These are phyloP conservation scores for Blepharisma stoltei DNA, from an alignment of 73 alveolate genomes.

Conservation along the genomic window DNA sequence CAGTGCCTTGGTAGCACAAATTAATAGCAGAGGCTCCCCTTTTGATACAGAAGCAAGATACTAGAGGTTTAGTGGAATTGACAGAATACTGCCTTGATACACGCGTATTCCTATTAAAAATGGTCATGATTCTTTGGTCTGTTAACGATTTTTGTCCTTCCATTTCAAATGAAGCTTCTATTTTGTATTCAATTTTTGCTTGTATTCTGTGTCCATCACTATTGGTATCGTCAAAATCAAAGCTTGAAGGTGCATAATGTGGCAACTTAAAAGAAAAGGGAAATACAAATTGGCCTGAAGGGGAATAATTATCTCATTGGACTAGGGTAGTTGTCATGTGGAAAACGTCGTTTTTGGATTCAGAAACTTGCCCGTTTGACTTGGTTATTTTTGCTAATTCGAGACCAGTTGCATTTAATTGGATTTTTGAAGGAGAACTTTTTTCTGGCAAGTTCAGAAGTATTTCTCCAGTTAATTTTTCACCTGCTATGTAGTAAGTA, in stretches of 20 bases:
- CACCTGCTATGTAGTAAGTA: constrained; percentile 9
- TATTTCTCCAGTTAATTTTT: constrained; percentile 8
- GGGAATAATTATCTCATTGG: too few species aligned
- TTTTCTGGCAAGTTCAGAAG: neutral
- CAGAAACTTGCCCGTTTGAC: too few species aligned
- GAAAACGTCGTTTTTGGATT: too few species aligned
- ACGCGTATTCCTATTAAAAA: too few species aligned
- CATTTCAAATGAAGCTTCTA: neutral
- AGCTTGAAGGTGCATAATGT: neutral
- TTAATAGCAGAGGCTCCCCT: neutral
- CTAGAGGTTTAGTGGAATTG: too few species aligned
- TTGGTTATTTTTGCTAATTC: too few species aligned
- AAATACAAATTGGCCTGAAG: neutral
- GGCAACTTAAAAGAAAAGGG: constrained; percentile 24
- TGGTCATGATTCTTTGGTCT: too few species aligned
- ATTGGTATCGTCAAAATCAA: neutral
- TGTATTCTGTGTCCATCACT: neutral
- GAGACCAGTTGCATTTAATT: too few species aligned
- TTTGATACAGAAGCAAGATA: neutral
- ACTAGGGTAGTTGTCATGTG: too few species aligned
- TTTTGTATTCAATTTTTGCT: neutral
- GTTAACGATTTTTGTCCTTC: too few species aligned
- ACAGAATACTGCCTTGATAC: too few species aligned
- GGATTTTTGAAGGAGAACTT: too few species aligned
- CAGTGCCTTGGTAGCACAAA: neutral